Evolutionary conservation across 1,284 basidiomycete genomes (phyloP).

Genomic region (Cutaneotrichosporon sp.): DNA sequence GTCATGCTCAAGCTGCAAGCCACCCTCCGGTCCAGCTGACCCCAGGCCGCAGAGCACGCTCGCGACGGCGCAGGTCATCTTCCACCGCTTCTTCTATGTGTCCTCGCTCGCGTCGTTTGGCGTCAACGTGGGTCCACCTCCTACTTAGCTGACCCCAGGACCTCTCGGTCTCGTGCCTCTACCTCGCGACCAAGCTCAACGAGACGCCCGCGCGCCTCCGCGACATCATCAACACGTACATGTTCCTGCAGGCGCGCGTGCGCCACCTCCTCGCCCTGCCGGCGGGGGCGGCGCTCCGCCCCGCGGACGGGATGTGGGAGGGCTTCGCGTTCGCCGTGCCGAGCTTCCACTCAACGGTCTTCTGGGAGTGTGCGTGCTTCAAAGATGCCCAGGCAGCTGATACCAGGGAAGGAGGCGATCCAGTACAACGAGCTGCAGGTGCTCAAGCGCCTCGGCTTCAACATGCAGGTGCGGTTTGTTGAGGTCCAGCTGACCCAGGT

Average conservation of each 20-base stretch:
- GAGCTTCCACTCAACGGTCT: conserved; percentile 46
- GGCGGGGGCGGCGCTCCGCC: conserved; percentile 23
- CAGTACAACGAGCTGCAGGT: conserved; percentile 98
- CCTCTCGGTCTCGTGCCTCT: conserved; percentile 87
- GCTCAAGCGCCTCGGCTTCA: conserved; percentile 87
- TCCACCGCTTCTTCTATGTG: conserved; percentile 96
- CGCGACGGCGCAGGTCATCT: conserved; percentile 92
- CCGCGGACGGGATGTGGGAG: conserved; percentile 34
- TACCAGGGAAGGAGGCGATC: conserved; percentile 62
- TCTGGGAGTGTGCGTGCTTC: conserved; percentile 50
- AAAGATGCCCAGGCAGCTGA: no score
- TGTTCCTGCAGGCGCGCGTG: conserved; percentile 62
- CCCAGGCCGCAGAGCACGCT: conserved; percentile 91
- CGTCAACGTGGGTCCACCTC: conserved; percentile 78
- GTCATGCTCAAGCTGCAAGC: conserved; percentile 81
- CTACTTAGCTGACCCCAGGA: conserved; percentile 71
- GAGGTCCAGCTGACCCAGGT: conserved; percentile 59
- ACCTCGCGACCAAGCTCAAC: conserved; percentile 93
- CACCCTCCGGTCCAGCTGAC: conserved; percentile 1
- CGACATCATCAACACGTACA: conserved; percentile 92
- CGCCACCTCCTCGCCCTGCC: conserved; percentile 43
- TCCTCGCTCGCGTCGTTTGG: conserved; percentile 92
- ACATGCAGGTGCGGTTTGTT: conserved; percentile 68
- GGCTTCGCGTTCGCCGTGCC: conserved; percentile 46
- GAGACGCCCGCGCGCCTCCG: conserved; percentile 89